These are phyloP conservation scores for Zoysia matrella DNA, from an alignment of 202 grass and related monocot species.

Conservation along the genomic window DNA sequence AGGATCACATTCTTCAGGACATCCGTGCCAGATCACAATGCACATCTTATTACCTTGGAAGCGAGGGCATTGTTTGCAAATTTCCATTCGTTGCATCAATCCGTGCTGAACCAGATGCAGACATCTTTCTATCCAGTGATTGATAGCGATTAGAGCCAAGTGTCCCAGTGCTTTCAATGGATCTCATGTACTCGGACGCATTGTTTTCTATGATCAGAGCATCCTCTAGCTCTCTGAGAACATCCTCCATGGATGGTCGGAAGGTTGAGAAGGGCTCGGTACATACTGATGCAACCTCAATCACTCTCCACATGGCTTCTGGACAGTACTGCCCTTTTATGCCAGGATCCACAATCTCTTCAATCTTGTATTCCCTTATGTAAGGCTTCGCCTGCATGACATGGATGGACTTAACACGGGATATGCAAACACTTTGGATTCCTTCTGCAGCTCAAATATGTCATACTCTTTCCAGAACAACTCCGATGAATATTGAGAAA, in stretches of 20 bases:
- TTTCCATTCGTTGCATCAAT: constrained; percentile 40
- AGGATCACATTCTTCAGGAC: constrained; percentile 17
- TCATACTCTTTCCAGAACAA: no score
- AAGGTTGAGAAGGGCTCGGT: background rate
- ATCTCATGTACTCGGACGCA: constrained; percentile 70
- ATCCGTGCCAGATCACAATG: constrained; percentile 13
- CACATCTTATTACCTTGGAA: background rate
- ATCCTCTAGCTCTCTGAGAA: constrained; percentile 44
- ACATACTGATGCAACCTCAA: no score
- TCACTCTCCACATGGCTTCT: no score
- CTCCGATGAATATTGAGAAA: background rate
- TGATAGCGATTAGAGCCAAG: constrained; percentile 66
- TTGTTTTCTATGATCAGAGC: constrained; percentile 80
- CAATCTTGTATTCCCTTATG: constrained; percentile 71
- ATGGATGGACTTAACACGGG: background rate
- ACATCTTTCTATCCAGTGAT: constrained; percentile 59
- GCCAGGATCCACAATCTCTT: constrained; percentile 5
- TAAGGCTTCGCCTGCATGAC: constrained; percentile 63
- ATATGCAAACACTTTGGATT: background rate
- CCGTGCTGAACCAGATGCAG: constrained; percentile 41
- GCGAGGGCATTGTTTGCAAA: background rate
- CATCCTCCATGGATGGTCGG: constrained; percentile 54
- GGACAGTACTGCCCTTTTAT: no score
- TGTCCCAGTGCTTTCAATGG: constrained; percentile 28
- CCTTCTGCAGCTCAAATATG: background rate